Percentiles rank a stretch among this genome's conserved stretches.
Conservation (phyloP, 108 stramenopile species). For the Nitzschia sp. region DNA sequence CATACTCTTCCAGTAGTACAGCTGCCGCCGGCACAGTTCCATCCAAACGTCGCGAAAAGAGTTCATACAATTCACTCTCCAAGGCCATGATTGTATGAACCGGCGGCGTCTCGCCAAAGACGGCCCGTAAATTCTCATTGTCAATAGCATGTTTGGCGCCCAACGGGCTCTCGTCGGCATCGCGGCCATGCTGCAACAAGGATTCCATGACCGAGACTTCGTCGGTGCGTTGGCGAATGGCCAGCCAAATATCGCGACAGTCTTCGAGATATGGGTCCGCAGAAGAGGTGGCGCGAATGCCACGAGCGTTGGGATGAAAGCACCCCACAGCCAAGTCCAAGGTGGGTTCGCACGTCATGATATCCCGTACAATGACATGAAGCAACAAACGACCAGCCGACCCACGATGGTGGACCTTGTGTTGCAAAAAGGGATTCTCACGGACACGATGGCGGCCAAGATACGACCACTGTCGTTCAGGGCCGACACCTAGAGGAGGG, state of each 20-base stretch:
- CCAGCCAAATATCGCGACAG: constrained; percentile 81
- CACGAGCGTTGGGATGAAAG: constrained; percentile 80
- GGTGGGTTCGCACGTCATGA: constrained; percentile 39
- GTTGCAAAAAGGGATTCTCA: constrained; percentile 50
- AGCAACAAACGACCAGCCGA: constrained; percentile 70
- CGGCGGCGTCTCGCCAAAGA: constrained; percentile 57
- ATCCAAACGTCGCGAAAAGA: constrained; percentile 12
- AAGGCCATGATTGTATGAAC: constrained; percentile 37
- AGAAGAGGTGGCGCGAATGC: constrained; percentile 39
- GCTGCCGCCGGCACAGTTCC: constrained; percentile 29
- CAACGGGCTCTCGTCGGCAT: constrained; percentile 46
- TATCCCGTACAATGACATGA: constrained; percentile 67
- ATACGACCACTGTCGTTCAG: constrained; percentile 57
- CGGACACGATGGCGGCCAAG: constrained; percentile 69
- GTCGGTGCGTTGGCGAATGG: constrained; percentile 44
- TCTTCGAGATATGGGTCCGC: constrained; percentile 49
- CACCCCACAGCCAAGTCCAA: constrained; percentile 74
- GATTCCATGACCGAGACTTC: constrained; percentile 62
- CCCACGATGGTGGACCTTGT: constrained; percentile 45
- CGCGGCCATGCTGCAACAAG: constrained; percentile 39
- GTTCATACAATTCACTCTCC: constrained; percentile 45
- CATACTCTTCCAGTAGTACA: constrained; percentile 15
- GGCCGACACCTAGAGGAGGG: constrained; percentile 38
- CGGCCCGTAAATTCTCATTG: constrained; percentile 73
- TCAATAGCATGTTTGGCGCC: constrained; percentile 53